Evolutionary conservation across 177 flowering plant species (phyloP), one percentile per base, ranked within the genome.

Genomic region (Vitis hybrid): DNA sequence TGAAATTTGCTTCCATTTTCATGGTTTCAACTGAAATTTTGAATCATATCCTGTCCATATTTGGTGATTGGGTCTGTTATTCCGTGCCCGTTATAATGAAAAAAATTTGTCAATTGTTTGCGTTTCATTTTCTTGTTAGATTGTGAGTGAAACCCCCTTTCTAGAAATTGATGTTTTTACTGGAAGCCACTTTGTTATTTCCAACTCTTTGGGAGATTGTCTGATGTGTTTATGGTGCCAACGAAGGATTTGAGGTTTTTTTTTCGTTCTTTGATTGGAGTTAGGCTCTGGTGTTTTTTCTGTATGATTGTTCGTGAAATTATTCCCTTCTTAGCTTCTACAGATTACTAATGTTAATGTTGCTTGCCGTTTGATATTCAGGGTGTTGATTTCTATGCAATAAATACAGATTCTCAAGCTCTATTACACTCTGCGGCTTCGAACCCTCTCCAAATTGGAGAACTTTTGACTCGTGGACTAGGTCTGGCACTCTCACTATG

Each of bases 311-410:
- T 39, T 39, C 1, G 6, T 39, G 6, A 4, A 39, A 39, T 39
- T 39, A 39, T 7, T 39, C 45, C 45, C 7, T 26, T 39, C 45
- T 39, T 39, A 39, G 45, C 45, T 26, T 26, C 29, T 39, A 39
- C 45, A 39, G 0, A 14, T 14, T 14, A 54, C 58, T 68, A 64
- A 45, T 55, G 59, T 51, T 29, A 19, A 45, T 34, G 49, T 65
- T 64, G 18, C 20, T 20, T 39, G 45, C 20, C 10, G 1, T 66
- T 74, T 76, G 61, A 10, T 55, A 20, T 15, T 65, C 45, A 93
- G 98, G 93, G 97, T 56, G 95, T 94, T 54, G 97, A 96, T 76
- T 96, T 96, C 81, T 90, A 90, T 76, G 93, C 99, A 68, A 92
- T 96, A 80, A 96, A 96, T 80, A 94, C 99, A 6, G 98, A 96